Base-by-base conservation (phyloP, 495 filamentous ascomycete genomes). In the Chaetomium fimeti region DNA sequence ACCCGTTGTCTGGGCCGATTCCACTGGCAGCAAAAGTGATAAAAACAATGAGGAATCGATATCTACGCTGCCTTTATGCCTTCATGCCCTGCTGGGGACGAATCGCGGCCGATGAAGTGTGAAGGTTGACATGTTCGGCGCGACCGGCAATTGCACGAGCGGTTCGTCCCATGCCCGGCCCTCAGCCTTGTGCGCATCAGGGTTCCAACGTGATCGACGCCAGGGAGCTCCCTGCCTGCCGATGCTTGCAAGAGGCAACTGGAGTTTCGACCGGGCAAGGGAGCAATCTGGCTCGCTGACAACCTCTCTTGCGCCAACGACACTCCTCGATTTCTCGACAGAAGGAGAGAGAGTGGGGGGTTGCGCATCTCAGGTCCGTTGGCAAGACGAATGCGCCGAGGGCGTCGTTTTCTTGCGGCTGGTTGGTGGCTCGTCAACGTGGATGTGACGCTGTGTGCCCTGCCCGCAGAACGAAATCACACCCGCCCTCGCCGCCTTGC, bases 171-270 rank as follows among this genome's bases (percentile, higher is more conserved):
- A 36, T 36, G 40, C 11, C 40, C 40, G 13, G 18, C 40, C 28
- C 42, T 59, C 57, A 59, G 57, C 57, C 57, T 48, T 59, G 38
- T 29, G 57, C 18, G 29, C 53, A 43, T 11, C 22, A 18, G 29
- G 53, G 22, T 42, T 22, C 22, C 15, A 12, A 36, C 1, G 32
- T 36, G 55, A 43, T 43, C 36, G 55, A 57, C 55, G 38, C 16
- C 53, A 40, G 53, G 29, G 53, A 29, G 13, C 8, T 42, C n/a
- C 15, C 32, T 57, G 29, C 32, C 2, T 24, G 27, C 36, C 24
- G 2, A 25, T 27, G 22, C 49, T 28, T 25, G 25, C 27, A 38
- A 38, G 16, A 32, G 52, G 2, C 51, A 16, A 9, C 54, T 20
- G n/a, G 20, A 36, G 53, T 15, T 57, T 32, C 32, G 54, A n/a